phyloP scores from a whole-genome alignment of 306 rosid species.

The Heteromeles arbutifolia region DNA sequence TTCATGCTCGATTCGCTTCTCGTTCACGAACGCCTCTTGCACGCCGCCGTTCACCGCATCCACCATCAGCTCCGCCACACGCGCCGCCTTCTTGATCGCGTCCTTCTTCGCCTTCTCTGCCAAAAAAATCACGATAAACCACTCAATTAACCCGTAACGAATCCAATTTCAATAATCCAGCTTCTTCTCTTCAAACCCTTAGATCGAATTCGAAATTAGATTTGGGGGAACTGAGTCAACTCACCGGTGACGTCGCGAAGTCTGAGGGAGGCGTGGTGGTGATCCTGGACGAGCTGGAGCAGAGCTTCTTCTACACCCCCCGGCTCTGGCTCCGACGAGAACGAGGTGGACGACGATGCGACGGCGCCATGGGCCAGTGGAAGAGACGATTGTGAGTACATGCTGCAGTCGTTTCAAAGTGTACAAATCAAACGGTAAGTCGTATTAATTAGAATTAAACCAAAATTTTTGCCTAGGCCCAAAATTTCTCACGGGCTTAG shows the following conservation, averaged over 20 bases:
- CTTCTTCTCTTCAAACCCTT: neutral
- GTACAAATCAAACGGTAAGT: neutral
- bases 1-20: conserved; percentile 80
- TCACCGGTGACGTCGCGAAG: conserved; percentile 60
- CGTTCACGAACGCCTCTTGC: conserved; percentile 55
- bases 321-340: conserved; percentile 22
- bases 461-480: neutral
- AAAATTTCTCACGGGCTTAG: neutral
- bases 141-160: neutral
- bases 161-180: neutral
- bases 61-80: conserved; percentile 69
- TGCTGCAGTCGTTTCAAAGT: neutral
- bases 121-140: neutral
- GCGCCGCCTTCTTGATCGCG: conserved; percentile 47
- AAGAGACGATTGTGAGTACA: conserved; percentile 18
- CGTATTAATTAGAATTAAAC: neutral
- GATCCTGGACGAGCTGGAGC: conserved; percentile 40
- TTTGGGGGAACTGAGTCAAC: neutral
- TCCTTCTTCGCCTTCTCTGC: conserved; percentile 73
- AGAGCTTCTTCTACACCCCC: conserved; percentile 59
- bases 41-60: conserved; percentile 80
- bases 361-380: conserved; percentile 23
- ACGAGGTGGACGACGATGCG: conserved; percentile 1
- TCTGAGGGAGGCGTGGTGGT: conserved; percentile 41
- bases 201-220: neutral